Evolutionary conservation across 78 protist genomes (phyloP).

Genomic region (Dictyostelium brefeldianum): DNA sequence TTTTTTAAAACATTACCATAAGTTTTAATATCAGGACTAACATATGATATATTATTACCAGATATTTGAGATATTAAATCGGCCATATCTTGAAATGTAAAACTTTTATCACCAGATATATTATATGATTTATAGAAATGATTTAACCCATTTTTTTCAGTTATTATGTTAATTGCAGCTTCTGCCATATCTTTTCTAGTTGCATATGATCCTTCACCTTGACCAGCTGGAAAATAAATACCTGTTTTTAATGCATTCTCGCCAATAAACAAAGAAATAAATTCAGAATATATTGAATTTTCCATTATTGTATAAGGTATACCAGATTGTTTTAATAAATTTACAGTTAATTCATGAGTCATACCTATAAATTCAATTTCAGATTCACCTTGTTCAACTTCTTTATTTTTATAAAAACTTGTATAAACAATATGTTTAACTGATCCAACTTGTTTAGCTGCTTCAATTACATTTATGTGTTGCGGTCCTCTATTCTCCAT

Average conservation of each 20-base stretch:
- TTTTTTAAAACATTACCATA: neutral
- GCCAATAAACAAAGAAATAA: neutral
- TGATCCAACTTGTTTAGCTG: neutral
- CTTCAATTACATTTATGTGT: conserved; percentile 21
- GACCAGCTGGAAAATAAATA: conserved; percentile 3
- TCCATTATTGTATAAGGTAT: neutral
- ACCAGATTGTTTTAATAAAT: conserved; percentile 1
- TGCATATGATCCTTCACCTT: neutral
- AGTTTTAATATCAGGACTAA: conserved; percentile 10
- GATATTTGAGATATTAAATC: neutral
- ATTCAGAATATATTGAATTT: conserved; percentile 22
- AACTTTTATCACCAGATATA: neutral
- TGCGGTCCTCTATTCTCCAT: neutral
- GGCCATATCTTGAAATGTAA: neutral
- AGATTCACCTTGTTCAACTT: too few species aligned
- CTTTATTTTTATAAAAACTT: conserved; percentile 10
- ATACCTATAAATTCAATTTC: too few species aligned
- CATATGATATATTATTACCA: neutral
- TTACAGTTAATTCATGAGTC: too few species aligned
- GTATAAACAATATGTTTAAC: conserved; percentile 25
- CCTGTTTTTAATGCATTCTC: neutral
- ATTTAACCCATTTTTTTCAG: too few species aligned
- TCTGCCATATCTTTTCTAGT: conserved; percentile 26
- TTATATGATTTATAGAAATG: conserved; percentile 7
- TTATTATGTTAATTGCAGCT: neutral